Conservation (phyloP, 495 filamentous ascomycete species). For the Paragyromitra xinjiangensis region DNA sequence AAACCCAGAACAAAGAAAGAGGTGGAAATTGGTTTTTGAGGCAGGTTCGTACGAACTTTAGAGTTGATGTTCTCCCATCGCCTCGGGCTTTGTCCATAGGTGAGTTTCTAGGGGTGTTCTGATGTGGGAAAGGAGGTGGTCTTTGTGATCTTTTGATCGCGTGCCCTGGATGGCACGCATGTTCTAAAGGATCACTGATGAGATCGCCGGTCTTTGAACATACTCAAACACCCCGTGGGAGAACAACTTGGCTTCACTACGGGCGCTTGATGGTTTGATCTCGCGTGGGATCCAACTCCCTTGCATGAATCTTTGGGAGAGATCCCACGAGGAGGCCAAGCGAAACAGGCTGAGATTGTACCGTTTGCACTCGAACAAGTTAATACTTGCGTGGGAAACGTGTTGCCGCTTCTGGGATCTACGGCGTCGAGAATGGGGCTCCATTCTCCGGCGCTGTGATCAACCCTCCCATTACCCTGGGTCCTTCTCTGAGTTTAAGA, state of each 20-base stretch:
- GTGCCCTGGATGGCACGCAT: not conserved
- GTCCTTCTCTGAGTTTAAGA: slow-evolving; percentile 19
- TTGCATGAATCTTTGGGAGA: slow-evolving; percentile 45
- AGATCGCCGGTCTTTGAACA: not conserved
- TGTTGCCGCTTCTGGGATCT: slow-evolving; percentile 74
- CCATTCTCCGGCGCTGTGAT: slow-evolving; percentile 26
- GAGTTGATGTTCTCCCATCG: slow-evolving; percentile 38
- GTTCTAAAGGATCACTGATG: not conserved
- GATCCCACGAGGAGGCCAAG: slow-evolving; percentile 41
- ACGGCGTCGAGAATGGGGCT: slow-evolving; percentile 5
- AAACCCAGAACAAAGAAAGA: slow-evolving; percentile 39
- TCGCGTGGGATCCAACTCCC: slow-evolving; percentile 43
- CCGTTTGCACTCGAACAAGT: slow-evolving; percentile 93
- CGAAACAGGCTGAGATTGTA: slow-evolving; percentile 80
- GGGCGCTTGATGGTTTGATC: slow-evolving; percentile 68
- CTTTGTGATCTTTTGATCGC: not conserved
- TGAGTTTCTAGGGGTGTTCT: not conserved
- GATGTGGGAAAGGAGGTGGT: not conserved
- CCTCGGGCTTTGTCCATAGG: not conserved
- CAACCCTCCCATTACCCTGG: not conserved
- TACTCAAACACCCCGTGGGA: slow-evolving; percentile 29
- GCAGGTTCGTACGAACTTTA: slow-evolving; percentile 63
- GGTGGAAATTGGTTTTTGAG: slow-evolving; percentile 54
- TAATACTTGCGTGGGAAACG: slow-evolving; percentile 94
- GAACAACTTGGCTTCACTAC: slow-evolving; percentile 79